phyloP scores from a whole-genome alignment of 225 moss, liverwort and hornwort genomes.

The Ulota crispa region DNA sequence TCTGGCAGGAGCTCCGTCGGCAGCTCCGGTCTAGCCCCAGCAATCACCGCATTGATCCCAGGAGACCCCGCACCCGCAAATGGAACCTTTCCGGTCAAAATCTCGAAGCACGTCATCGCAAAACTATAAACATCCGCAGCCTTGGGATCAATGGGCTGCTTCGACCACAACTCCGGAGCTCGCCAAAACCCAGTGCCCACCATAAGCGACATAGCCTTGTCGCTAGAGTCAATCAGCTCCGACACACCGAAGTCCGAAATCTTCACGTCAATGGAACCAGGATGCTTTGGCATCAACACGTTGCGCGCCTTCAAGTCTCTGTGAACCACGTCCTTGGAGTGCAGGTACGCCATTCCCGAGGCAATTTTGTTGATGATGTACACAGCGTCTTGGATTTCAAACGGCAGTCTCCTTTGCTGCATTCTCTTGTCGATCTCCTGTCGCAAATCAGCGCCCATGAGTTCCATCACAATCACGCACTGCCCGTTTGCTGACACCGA shows the following conservation, averaged over 20 bases:
- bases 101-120: constrained; percentile 34
- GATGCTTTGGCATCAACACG: constrained; percentile 25
- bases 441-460: constrained; percentile 9
- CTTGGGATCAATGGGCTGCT: background rate
- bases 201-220: background rate
- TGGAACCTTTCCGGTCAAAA: constrained; percentile 16
- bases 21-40: constrained; percentile 1
- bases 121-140: constrained; percentile 39
- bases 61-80: too few relatives aligned
- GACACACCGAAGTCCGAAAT: constrained; percentile 39
- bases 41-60: too few relatives aligned
- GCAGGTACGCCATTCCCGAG: constrained; percentile 39
- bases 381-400: constrained; percentile 15
- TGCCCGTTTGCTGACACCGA: background rate
- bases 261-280: constrained; percentile 26
- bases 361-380: constrained; percentile 26
- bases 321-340: constrained; percentile 14
- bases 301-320: constrained; percentile 34
- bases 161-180: constrained; percentile 26
- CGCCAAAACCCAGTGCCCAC: constrained; percentile 30
- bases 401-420: constrained; percentile 18
- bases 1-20: background rate
- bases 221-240: background rate
- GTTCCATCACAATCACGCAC: constrained; percentile 34
- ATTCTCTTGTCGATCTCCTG: background rate